Percentiles rank a stretch among this genome's conserved stretches.
Conservation (phyloP, 331 rosid species). For the Malus hybrid region DNA sequence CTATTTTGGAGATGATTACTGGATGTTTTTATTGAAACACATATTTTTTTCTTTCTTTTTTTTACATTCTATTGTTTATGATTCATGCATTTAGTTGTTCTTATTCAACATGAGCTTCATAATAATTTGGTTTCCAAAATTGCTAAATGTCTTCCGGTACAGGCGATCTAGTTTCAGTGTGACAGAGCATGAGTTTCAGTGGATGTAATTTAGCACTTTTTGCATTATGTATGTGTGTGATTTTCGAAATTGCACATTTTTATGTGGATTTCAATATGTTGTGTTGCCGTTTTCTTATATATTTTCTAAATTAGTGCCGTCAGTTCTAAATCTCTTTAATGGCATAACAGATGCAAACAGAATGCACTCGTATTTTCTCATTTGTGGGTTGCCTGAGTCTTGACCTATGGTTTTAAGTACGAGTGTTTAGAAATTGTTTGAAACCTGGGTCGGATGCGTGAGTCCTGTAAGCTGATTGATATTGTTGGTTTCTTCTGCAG, state of each 20-base stretch:
- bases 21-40: not conserved
- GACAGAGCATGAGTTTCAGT: not conserved
- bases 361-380: not conserved
- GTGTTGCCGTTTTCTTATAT: not conserved
- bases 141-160: slow-evolving; percentile 16
- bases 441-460: not conserved
- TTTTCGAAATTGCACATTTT: not conserved
- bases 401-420: not conserved
- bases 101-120: not conserved
- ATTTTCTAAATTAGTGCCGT: not conserved
- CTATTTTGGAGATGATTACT: not conserved
- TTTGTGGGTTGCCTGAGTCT: not conserved
- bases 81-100: not conserved
- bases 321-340: not conserved
- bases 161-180: slow-evolving; percentile 53
- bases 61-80: not conserved
- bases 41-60: not conserved
- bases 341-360: not conserved
- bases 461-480: not conserved
- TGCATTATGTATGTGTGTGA: not conserved
- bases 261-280: not conserved
- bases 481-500: slow-evolving; percentile 30
- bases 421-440: not conserved
- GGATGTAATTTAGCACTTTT: not conserved
- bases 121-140: not conserved